These are phyloP conservation scores for Flaveria bidentis DNA, from an alignment of 129 eudicot genomes.

Conservation along the genomic window DNA sequence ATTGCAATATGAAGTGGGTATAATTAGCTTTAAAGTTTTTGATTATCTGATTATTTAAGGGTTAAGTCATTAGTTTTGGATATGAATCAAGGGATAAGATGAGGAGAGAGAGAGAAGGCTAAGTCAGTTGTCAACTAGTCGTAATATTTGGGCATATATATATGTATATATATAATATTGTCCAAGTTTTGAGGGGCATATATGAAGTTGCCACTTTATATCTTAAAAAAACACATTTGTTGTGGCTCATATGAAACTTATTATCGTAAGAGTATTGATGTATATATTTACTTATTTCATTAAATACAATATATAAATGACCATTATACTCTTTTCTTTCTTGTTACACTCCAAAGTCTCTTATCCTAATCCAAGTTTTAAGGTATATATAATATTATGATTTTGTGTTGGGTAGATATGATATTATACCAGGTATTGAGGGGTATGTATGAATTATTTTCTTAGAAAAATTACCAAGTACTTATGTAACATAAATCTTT, in stretches of 20 bases:
- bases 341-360: background rate
- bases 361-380: background rate
- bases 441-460: background rate
- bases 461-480: background rate
- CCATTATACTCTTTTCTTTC: background rate
- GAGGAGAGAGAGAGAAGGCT: no score
- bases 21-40: background rate
- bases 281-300: background rate
- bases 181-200: no score
- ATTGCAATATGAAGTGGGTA: background rate
- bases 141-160: no score
- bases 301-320: background rate
- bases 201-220: no score
- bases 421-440: background rate
- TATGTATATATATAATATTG: no score
- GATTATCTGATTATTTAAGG: constrained; percentile 7
- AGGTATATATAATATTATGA: background rate
- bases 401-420: constrained; percentile 6
- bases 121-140: no score
- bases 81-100: background rate
- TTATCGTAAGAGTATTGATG: background rate
- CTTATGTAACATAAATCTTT: background rate
- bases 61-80: background rate
- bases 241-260: no score
- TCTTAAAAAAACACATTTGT: no score